Evolutionary conservation across 441 rosid species (phyloP), one percentile per base, ranked within the genome.

Genomic region (Eruca vesicaria): DNA sequence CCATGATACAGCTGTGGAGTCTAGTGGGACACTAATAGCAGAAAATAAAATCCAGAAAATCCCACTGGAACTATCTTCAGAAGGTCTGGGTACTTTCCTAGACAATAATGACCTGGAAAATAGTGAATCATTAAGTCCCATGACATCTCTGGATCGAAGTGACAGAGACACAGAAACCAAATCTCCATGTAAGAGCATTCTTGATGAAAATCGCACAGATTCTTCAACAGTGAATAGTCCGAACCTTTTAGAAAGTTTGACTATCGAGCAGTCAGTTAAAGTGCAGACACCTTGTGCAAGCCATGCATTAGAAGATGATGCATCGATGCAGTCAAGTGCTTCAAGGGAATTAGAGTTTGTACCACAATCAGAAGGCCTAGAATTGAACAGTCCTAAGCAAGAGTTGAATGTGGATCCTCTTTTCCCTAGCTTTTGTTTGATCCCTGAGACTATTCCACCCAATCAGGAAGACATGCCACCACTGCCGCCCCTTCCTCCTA

Each of bases 401-500:
- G 80, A 68, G 9, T 66, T 76, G 82, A 81, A 81, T 77, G 64
- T 82, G 69, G 75, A 66, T 78, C 70, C 86, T 60, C 45, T 35
- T 32, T 65, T 79, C 73, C 85, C 89, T 60, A 72, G 79, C 65
- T 83, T 77, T 80, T 78, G 79, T 59, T 38, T 68, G 62, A 62
- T 76, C 26, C 84, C 88, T 69, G 86, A 75, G 76, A 71, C 79
- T 69, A 71, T 79, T 70, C 50, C 82, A 68, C 82, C 72, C 28
- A 79, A 35, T 64, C 69, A 74, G 52, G 90, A 85, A 68, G 94
- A 88, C 70, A 78, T 83, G 83, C 99, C 98, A 53, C 97, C 97
- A 19, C 68, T 92, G 81, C 97, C 96, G 0, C 98, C 99, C 72
- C 84, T 91, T 70, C 97, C 98, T 74, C 97, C 98, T 72, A 81